Percentiles rank a stretch among this genome's conserved stretches.
These are phyloP conservation scores for Exophiala xenobiotica DNA, from an alignment of 2,329 filamentous ascomycete species.

Conservation along the genomic window DNA sequence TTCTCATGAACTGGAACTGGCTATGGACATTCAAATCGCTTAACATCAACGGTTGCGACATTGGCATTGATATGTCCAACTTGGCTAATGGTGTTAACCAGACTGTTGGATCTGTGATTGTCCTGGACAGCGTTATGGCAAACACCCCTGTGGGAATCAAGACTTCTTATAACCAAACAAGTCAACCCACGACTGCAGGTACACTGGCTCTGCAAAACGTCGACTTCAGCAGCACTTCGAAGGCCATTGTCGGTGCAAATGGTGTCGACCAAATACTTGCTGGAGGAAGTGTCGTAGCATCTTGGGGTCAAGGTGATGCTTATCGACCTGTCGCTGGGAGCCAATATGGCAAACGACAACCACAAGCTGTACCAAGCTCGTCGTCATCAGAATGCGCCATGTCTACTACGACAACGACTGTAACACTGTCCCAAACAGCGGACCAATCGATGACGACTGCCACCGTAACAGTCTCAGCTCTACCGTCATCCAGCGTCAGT, in stretches of 20 bases:
- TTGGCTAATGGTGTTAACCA: constrained; percentile 56
- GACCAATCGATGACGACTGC: constrained; percentile 3
- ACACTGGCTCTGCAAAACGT: constrained; percentile 87
- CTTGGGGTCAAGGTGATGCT: constrained; percentile 77
- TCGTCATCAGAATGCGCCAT: constrained; percentile 15
- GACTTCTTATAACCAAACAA: constrained; percentile 67
- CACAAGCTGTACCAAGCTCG: constrained; percentile 7
- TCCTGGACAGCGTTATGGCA: constrained; percentile 76
- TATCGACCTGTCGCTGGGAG: constrained; percentile 46
- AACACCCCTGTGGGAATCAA: constrained; percentile 75
- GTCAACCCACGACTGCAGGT: constrained; percentile 68
- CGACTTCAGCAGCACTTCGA: constrained; percentile 70
- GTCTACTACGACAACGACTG: constrained; percentile 21
- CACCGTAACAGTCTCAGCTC: constrained; percentile 11
- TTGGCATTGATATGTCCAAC: constrained; percentile 77
- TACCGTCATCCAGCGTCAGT: neutral
- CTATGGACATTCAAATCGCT: constrained; percentile 77
- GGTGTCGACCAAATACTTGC: constrained; percentile 56
- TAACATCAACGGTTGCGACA: constrained; percentile 68
- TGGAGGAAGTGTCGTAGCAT: constrained; percentile 66
- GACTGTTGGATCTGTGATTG: constrained; percentile 79
- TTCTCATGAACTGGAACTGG: constrained; percentile 94
- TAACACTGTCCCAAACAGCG: constrained; percentile 14
- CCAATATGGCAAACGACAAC: constrained; percentile 14
- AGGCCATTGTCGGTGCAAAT: constrained; percentile 65